These are phyloP conservation scores for Triglochin maritima DNA, from an alignment of 106 monocot species.

Conservation along the genomic window DNA sequence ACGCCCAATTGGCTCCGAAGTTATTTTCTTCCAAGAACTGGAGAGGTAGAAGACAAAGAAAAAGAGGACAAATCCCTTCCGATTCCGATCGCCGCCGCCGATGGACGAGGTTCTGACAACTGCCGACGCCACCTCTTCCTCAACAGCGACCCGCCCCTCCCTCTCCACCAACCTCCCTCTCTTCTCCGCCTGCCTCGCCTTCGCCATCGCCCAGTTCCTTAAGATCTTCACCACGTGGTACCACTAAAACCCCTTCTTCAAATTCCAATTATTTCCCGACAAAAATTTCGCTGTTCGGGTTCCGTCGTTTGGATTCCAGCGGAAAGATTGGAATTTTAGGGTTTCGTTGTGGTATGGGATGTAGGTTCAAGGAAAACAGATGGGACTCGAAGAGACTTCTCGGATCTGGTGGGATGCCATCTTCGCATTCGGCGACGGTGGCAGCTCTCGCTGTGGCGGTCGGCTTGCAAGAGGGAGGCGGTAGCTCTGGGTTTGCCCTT, in stretches of 20 bases:
- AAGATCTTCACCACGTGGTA: conserved; percentile 59
- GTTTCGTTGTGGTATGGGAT: conserved; percentile 7
- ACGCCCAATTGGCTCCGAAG: too few species aligned
- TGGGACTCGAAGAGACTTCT: conserved; percentile 75
- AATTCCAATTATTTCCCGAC: too few species aligned
- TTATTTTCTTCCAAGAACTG: too few species aligned
- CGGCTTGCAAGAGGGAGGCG: conserved; percentile 55
- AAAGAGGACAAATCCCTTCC: too few species aligned
- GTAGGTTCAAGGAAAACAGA: conserved; percentile 87
- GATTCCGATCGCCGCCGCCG: background rate
- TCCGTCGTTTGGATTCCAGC: too few species aligned
- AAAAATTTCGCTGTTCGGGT: too few species aligned
- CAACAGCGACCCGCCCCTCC: background rate
- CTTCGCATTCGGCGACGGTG: conserved; percentile 79
- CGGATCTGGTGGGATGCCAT: conserved; percentile 84
- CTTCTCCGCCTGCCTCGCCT: conserved; percentile 44
- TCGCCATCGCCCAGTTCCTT: conserved; percentile 47
- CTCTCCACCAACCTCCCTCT: conserved; percentile 42
- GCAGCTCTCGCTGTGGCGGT: conserved; percentile 55
- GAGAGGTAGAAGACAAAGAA: too few species aligned
- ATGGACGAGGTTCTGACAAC: conserved; percentile 44
- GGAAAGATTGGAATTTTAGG: too few species aligned
- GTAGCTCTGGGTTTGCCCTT: conserved; percentile 64
- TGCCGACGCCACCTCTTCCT: conserved; percentile 8
- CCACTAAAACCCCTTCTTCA: too few species aligned